phyloP scores from a whole-genome alignment of 2,329 filamentous ascomycete species.

The Diaporthe ilicicola region DNA sequence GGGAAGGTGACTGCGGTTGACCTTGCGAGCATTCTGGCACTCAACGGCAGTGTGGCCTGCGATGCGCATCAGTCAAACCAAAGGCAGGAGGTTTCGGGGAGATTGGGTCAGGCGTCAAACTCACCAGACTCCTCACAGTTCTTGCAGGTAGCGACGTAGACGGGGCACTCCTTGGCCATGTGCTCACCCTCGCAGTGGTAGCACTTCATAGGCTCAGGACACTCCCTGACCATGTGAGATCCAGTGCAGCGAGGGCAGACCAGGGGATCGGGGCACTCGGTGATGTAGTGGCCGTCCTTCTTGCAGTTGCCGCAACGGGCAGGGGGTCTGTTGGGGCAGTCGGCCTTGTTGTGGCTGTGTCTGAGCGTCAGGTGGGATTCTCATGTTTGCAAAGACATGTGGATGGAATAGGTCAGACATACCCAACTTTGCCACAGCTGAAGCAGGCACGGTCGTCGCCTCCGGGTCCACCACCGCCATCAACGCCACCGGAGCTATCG shows the following conservation, averaged over 20 bases:
- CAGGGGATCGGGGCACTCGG: slow-evolving; percentile 66
- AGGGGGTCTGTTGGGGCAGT: slow-evolving; percentile 58
- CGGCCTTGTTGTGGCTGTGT: slow-evolving; percentile 66
- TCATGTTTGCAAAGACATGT: neutral
- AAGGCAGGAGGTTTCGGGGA: neutral
- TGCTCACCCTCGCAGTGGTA: slow-evolving; percentile 60
- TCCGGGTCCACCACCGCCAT: slow-evolving; percentile 31
- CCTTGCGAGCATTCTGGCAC: slow-evolving; percentile 67
- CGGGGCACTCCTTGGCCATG: slow-evolving; percentile 60
- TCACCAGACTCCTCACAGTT: slow-evolving; percentile 70
- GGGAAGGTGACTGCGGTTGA: slow-evolving; percentile 61
- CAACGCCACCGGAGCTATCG: slow-evolving; percentile 8
- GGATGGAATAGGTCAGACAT: slow-evolving; percentile 38
- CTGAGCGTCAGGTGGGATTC: neutral
- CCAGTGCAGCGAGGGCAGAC: slow-evolving; percentile 54
- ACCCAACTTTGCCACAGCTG: slow-evolving; percentile 67
- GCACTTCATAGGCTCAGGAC: slow-evolving; percentile 49
- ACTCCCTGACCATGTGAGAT: slow-evolving; percentile 62
- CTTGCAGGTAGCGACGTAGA: slow-evolving; percentile 62
- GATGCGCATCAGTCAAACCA: slow-evolving; percentile 24
- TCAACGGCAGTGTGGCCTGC: slow-evolving; percentile 63
- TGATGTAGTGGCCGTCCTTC: slow-evolving; percentile 61
- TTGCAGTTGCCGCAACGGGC: slow-evolving; percentile 52
- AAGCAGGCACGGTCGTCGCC: slow-evolving; percentile 58
- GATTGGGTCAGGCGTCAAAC: slow-evolving; percentile 29